Evolutionary conservation across 2,329 filamentous ascomycete genomes (phyloP).

Genomic region (Cadophora luteo-olivacea): DNA sequence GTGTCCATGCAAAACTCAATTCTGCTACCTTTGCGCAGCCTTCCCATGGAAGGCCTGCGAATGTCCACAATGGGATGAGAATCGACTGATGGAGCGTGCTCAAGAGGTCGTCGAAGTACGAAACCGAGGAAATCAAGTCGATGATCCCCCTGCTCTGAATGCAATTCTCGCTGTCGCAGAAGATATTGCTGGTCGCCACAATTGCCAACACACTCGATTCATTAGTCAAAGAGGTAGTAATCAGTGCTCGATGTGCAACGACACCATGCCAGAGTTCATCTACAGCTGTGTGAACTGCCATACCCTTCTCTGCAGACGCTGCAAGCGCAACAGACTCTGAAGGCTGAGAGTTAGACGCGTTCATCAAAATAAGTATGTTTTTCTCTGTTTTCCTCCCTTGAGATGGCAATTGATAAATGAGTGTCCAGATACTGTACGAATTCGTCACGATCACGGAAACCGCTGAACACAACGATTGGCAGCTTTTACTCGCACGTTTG

Average conservation of each 20-base stretch:
- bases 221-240: constrained; percentile 41
- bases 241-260: constrained; percentile 51
- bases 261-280: constrained; percentile 50
- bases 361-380: no score
- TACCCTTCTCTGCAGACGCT: constrained; percentile 53
- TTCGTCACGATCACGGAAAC: no score
- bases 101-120: constrained; percentile 37
- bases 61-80: constrained; percentile 49
- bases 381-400: no score
- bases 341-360: no score
- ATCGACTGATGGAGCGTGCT: constrained; percentile 42
- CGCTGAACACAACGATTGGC: no score
- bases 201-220: constrained; percentile 50
- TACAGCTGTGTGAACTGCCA: constrained; percentile 53
- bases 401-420: no score
- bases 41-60: constrained; percentile 47
- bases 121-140: constrained; percentile 3
- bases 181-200: constrained; percentile 40
- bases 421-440: no score
- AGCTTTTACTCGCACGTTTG: no score
- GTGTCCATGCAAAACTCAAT: constrained; percentile 53
- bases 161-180: background rate
- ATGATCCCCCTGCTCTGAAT: background rate
- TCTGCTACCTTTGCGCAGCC: constrained; percentile 50
- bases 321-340: constrained; percentile 36